Conservation (phyloP, 306 rosid species). For the Delonix regia region DNA sequence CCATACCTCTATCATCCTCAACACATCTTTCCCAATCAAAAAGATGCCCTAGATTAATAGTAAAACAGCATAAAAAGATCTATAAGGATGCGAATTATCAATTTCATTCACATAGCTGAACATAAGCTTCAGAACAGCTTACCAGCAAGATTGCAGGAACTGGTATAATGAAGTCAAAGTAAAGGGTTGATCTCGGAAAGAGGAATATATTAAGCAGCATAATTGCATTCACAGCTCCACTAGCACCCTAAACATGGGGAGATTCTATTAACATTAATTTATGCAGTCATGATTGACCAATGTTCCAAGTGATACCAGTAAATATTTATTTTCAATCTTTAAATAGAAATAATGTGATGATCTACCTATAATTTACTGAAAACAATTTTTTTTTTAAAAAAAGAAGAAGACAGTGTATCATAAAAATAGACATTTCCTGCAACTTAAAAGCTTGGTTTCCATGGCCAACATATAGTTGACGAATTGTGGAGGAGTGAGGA, state of each 20-base stretch:
- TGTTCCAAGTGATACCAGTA: conserved; percentile 19
- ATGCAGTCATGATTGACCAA: conserved; percentile 30
- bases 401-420: not conserved
- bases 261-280: conserved; percentile 31
- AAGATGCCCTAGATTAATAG: conserved; percentile 69
- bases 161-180: conserved; percentile 65
- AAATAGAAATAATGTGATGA: conserved; percentile 8
- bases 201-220: conserved; percentile 85
- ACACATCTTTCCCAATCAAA: conserved; percentile 70
- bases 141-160: conserved; percentile 85
- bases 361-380: not conserved
- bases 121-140: conserved; percentile 39
- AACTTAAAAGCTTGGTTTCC: conserved; percentile 23
- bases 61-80: conserved; percentile 26
- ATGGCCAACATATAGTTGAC: conserved; percentile 6
- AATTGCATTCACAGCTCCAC: conserved; percentile 86
- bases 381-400: conserved; percentile 2
- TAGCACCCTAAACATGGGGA: conserved; percentile 76
- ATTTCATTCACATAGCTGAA: conserved; percentile 26
- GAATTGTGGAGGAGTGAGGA: not conserved
- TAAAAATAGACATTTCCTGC: conserved; percentile 16
- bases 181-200: conserved; percentile 68
- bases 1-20: conserved; percentile 67
- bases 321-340: conserved; percentile 3
- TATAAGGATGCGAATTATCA: conserved; percentile 37